These are phyloP conservation scores for Irpex sp. DNA, from an alignment of 1,284 basidiomycete genomes.

Conservation along the genomic window DNA sequence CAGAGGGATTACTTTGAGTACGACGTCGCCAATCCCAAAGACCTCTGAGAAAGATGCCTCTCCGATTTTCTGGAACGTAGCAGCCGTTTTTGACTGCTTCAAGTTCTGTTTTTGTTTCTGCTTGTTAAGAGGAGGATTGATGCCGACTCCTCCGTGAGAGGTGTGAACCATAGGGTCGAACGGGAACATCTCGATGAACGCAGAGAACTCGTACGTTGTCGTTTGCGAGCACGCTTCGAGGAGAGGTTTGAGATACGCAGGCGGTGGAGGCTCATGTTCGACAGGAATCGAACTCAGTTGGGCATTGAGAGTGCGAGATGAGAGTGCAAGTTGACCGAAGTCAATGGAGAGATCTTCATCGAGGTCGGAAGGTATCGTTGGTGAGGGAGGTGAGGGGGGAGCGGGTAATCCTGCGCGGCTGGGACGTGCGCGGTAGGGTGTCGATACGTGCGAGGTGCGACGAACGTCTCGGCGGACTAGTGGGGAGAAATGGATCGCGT, in stretches of 20 bases:
- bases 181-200: slow-evolving; percentile 74
- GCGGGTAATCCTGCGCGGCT: slow-evolving; percentile 37
- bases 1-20: slow-evolving; percentile 84
- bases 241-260: slow-evolving; percentile 53
- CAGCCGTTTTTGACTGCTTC: slow-evolving; percentile 4
- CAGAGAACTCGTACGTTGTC: slow-evolving; percentile 66
- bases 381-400: slow-evolving; percentile 46
- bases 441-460: slow-evolving; percentile 50
- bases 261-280: slow-evolving; percentile 11
- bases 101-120: no score
- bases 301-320: slow-evolving; percentile 15
- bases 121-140: slow-evolving; percentile 17
- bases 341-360: slow-evolving; percentile 58
- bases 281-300: slow-evolving; percentile 8
- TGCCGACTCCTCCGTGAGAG: slow-evolving; percentile 15
- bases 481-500: slow-evolving; percentile 17
- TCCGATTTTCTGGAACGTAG: slow-evolving; percentile 76
- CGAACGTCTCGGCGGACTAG: slow-evolving; percentile 24
- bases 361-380: slow-evolving; percentile 38
- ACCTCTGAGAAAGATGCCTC: slow-evolving; percentile 98
- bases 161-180: slow-evolving; percentile 54
- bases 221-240: slow-evolving; percentile 63
- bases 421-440: slow-evolving; percentile 48
- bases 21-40: slow-evolving; percentile 81
- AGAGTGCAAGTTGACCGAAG: slow-evolving; percentile 44